A percentile compares a stretch with the other conserved stretches of the same genome.
Conservation (phyloP, 2,329 filamentous ascomycete species). For the Taxawa tesnikishii region DNA sequence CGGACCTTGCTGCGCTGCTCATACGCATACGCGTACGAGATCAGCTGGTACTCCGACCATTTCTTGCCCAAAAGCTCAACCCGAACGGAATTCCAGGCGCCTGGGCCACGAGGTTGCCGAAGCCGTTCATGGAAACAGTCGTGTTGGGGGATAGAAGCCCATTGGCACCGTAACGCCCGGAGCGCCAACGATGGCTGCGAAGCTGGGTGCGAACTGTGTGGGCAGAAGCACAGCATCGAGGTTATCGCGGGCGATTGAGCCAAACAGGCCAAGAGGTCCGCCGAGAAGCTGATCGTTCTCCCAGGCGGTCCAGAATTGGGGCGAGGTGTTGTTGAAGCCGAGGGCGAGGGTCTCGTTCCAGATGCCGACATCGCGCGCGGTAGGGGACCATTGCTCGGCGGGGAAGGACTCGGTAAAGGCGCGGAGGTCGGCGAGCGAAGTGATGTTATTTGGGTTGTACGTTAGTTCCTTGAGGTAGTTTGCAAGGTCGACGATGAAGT, state of each 20-base stretch:
- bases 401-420: constrained; percentile 42
- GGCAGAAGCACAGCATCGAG: constrained; percentile 53
- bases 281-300: constrained; percentile 41
- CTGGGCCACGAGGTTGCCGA: constrained; percentile 37
- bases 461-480: constrained; percentile 44
- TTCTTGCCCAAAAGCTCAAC: constrained; percentile 47
- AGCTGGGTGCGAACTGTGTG: constrained; percentile 31
- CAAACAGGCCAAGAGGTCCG: constrained; percentile 46
- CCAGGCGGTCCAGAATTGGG: constrained; percentile 45
- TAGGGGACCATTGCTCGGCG: constrained; percentile 47
- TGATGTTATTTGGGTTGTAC: constrained; percentile 45
- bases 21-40: constrained; percentile 55
- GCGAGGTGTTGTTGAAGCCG: constrained; percentile 44
- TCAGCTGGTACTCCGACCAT: constrained; percentile 49
- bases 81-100: constrained; percentile 49
- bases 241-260: constrained; percentile 41
- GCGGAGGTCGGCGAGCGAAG: constrained; percentile 36
- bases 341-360: constrained; percentile 43
- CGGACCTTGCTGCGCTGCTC: constrained; percentile 47
- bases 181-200: constrained; percentile 44
- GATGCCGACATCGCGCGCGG: constrained; percentile 40
- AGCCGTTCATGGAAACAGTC: constrained; percentile 29
- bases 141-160: constrained; percentile 41
- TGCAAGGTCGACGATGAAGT: constrained; percentile 46
- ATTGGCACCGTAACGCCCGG: constrained; percentile 53